phyloP scores from a whole-genome alignment of 768 basidiomycete species.

The Amanita phalloides region DNA sequence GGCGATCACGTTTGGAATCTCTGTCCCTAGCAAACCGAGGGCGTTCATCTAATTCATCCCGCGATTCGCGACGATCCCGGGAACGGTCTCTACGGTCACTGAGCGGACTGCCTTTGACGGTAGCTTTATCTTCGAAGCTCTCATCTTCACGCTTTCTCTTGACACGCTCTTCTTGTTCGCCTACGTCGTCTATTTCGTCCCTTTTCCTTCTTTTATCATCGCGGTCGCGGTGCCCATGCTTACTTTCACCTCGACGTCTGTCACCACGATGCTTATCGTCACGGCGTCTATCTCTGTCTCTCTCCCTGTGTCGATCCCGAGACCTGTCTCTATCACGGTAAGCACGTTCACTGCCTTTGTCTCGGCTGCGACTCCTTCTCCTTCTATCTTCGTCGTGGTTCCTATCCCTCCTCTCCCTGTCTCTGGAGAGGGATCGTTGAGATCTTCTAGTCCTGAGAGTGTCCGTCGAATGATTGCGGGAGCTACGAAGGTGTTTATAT shows the following conservation, averaged over 20 bases:
- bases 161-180: slow-evolving; percentile 17
- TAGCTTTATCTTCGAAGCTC: slow-evolving; percentile 38
- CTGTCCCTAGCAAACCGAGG: slow-evolving; percentile 31
- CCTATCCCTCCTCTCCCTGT: slow-evolving; percentile 45
- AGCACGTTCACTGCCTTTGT: slow-evolving; percentile 40
- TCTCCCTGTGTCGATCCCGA: slow-evolving; percentile 39
- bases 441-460: slow-evolving; percentile 65
- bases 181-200: slow-evolving; percentile 52
- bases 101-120: slow-evolving; percentile 36
- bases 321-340: slow-evolving; percentile 45
- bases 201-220: slow-evolving; percentile 55
- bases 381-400: slow-evolving; percentile 51
- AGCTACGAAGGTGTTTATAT: slow-evolving; percentile 23
- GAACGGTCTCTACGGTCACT: slow-evolving; percentile 41
- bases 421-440: slow-evolving; percentile 62
- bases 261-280: slow-evolving; percentile 44
- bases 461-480: slow-evolving; percentile 68
- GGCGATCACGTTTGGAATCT: slow-evolving; percentile 27
- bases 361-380: slow-evolving; percentile 53
- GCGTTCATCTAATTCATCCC: slow-evolving; percentile 56
- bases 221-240: slow-evolving; percentile 43
- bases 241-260: slow-evolving; percentile 42
- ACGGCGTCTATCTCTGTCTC: slow-evolving; percentile 38
- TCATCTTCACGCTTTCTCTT: slow-evolving; percentile 7
- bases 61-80: slow-evolving; percentile 44